These are phyloP conservation scores for Fraxinus paxiana DNA, from an alignment of 305 asterid genomes.

Conservation along the genomic window DNA sequence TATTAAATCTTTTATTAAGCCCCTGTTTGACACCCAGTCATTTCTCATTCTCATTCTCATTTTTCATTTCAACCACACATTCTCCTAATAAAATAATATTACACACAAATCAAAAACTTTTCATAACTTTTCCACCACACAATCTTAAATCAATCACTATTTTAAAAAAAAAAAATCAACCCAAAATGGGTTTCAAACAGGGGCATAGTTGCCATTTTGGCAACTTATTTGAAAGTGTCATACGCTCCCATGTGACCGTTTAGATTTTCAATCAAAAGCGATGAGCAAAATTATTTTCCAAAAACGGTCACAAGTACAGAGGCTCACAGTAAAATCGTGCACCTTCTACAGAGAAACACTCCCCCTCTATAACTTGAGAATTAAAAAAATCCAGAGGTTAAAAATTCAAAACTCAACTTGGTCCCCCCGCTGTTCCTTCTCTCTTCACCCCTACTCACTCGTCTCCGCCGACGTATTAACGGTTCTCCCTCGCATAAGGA, in stretches of 20 bases:
- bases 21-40: no score
- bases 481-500: constrained; percentile 46
- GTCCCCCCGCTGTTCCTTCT: constrained; percentile 10
- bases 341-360: constrained; percentile 18
- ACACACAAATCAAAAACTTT: no score
- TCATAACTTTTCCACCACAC: no score
- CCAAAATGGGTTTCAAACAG: no score
- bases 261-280: neutral
- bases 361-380: constrained; percentile 15
- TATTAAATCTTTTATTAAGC: no score
- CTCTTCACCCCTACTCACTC: neutral
- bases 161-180: no score
- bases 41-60: no score
- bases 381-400: neutral
- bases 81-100: no score
- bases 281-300: neutral
- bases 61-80: no score
- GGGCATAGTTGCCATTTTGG: neutral
- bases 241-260: neutral
- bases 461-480: constrained; percentile 36
- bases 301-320: neutral
- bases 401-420: constrained; percentile 24
- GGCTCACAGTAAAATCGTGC: constrained; percentile 20
- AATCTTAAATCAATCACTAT: no score
- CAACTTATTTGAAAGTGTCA: neutral